Evolutionary conservation across 1,139 yeast genomes (phyloP), one percentile per base, ranked within the genome.

Genomic region (Hansenula anomala): DNA sequence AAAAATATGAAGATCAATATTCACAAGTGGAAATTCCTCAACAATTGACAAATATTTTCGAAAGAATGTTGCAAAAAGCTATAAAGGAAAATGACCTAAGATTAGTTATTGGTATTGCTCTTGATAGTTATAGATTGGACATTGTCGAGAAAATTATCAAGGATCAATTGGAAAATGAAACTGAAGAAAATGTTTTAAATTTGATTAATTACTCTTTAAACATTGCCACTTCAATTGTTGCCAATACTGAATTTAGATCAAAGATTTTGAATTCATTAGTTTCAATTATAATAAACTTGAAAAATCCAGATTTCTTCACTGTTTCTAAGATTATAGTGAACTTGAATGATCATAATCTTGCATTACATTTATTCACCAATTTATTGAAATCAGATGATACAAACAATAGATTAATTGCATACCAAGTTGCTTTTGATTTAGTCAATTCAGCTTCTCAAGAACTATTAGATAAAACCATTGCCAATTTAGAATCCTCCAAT

Each of bases 391-490:
- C 59, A 7, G 62, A 65, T 16, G 68, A 68, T 32, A 52, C 63
- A 15, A 47, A 46, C n/a, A 66, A 65, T 39, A 64, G 54, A 33
- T 65, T 79, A 49, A 71, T 85, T 45, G 95, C 96, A 5, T 87
- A 80, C 60, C 99, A 92, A 67, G 88, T 94, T 41, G 97, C 97
- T 1, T 92, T 92, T 63, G 98, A 92, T 60, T 74, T 92, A 48
- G 97, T 89, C 6, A 80, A 80, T 42, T 80, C 95, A 13, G 97
- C 97, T 0, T 78, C 96, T n/a, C 98, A 92, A 65, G 94, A 87
- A 56, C 72, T 92, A 49, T 71, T 92, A 46, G 84, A 80, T 44
- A 77, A 71, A 39, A 79, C 90, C 2, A 62, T 71, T 26, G 50
- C 56, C n/a, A 57, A 58, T 11, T 55, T 64, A 30, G 63, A 61